Evolutionary conservation across 441 rosid genomes (phyloP).

Genomic region (Erodium texanum): DNA sequence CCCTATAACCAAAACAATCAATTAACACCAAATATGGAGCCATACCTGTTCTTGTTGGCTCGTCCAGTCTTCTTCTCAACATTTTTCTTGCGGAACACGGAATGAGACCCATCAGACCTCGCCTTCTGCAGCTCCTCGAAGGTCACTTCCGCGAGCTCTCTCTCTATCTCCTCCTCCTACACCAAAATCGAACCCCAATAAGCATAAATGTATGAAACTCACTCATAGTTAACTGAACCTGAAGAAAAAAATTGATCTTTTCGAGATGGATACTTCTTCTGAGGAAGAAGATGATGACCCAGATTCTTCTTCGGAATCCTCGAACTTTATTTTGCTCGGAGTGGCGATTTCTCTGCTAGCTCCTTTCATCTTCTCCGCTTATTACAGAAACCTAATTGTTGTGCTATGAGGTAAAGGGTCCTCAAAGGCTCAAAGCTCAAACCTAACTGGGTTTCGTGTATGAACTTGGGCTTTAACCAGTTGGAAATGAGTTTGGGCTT

Average conservation of each 20-base stretch:
- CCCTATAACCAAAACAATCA: neutral
- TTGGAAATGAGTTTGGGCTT: too few species aligned
- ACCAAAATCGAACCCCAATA: neutral
- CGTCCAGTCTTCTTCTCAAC: conserved; percentile 23
- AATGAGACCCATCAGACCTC: conserved; percentile 21
- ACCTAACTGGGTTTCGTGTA: too few species aligned
- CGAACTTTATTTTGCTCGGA: conserved; percentile 19
- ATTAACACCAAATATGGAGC: neutral
- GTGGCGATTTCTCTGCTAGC: conserved; percentile 2
- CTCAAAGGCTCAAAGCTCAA: too few species aligned
- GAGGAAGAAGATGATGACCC: conserved; percentile 12
- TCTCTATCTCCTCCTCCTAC: conserved; percentile 24
- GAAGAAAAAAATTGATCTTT: neutral
- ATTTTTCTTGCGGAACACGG: conserved; percentile 10
- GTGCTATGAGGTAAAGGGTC: too few species aligned
- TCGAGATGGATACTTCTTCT: conserved; percentile 9
- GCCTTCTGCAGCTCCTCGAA: conserved; percentile 26
- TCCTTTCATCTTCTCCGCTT: conserved; percentile 17
- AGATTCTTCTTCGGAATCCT: conserved; percentile 20
- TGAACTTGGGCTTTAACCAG: too few species aligned
- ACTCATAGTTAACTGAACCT: neutral
- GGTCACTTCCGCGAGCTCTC: conserved; percentile 21
- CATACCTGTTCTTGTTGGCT: conserved; percentile 41
- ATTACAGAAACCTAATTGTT: too few species aligned
- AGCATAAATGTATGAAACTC: too few species aligned